phyloP scores from a whole-genome alignment of 257 asterid genomes.

The Nemophila menziesii region DNA sequence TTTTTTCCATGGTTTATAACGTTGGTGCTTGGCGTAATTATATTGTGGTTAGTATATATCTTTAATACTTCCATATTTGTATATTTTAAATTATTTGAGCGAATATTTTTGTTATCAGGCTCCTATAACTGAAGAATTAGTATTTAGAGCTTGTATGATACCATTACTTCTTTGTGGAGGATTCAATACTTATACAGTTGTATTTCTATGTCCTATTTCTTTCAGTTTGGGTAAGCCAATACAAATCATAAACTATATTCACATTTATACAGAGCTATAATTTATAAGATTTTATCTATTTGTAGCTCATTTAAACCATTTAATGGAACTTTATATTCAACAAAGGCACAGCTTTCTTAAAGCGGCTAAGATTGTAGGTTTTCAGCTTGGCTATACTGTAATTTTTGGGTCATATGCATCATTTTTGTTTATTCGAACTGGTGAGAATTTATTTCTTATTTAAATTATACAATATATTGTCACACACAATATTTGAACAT shows the following conservation, averaged over 20 bases:
- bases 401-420: constrained; percentile 88
- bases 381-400: constrained; percentile 91
- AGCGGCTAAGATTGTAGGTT: constrained; percentile 67
- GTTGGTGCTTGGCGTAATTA: constrained; percentile 81
- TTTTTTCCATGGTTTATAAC: constrained; percentile 29
- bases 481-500: no score
- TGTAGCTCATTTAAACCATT: constrained; percentile 96
- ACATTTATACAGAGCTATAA: not conserved
- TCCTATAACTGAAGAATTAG: constrained; percentile 90
- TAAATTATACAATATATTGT: no score
- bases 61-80: constrained; percentile 3
- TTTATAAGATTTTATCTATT: not conserved
- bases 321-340: constrained; percentile 56
- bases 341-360: constrained; percentile 41
- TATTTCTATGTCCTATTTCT: constrained; percentile 72
- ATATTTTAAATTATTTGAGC: constrained; percentile 8
- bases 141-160: constrained; percentile 94
- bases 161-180: constrained; percentile 91
- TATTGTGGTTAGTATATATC: constrained; percentile 62
- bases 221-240: constrained; percentile 74
- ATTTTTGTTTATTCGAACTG: constrained; percentile 83
- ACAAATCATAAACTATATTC: not conserved
- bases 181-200: constrained; percentile 44
- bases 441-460: constrained; percentile 27
- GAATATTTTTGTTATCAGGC: constrained; percentile 47